phyloP scores from a whole-genome alignment of 352 stramenopile species.

The Phytophthora citricola region DNA sequence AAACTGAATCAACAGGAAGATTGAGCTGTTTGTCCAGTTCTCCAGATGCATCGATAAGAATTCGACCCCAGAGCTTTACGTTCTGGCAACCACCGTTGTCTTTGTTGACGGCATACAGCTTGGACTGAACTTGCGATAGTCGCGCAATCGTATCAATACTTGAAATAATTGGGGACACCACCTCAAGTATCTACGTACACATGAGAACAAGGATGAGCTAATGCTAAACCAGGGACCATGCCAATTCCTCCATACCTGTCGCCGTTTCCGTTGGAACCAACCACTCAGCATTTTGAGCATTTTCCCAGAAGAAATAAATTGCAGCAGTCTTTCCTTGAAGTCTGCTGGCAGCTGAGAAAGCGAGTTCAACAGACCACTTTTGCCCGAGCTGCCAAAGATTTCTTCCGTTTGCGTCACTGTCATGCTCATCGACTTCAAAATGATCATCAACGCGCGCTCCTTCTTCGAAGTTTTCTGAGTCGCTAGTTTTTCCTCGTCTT shows the following conservation, averaged over 20 bases:
- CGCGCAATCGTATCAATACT: conserved; percentile 63
- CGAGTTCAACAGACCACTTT: conserved; percentile 28
- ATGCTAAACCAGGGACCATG: neutral
- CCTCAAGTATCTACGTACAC: conserved; percentile 46
- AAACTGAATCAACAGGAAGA: conserved; percentile 49
- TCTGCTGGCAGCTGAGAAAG: conserved; percentile 30
- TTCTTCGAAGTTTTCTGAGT: conserved; percentile 22
- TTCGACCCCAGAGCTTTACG: conserved; percentile 45
- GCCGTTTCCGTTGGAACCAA: conserved; percentile 48
- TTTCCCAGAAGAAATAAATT: conserved; percentile 43
- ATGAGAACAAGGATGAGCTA: neutral
- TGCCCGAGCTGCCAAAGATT: conserved; percentile 53
- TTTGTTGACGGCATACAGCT: conserved; percentile 53
- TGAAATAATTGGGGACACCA: conserved; percentile 54
- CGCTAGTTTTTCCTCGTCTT: conserved; percentile 9
- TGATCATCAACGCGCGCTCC: conserved; percentile 51
- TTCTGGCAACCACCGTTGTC: conserved; percentile 40
- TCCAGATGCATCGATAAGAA: conserved; percentile 16
- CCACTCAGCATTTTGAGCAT: conserved; percentile 34
- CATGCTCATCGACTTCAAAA: conserved; percentile 65
- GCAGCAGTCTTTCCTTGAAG: conserved; percentile 37
- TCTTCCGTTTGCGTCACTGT: conserved; percentile 62
- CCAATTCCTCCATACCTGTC: conserved; percentile 37
- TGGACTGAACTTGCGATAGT: conserved; percentile 66
- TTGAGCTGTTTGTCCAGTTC: conserved; percentile 12